Base-by-base conservation (phyloP, 768 basidiomycete genomes). In the Auricularia cornea region DNA sequence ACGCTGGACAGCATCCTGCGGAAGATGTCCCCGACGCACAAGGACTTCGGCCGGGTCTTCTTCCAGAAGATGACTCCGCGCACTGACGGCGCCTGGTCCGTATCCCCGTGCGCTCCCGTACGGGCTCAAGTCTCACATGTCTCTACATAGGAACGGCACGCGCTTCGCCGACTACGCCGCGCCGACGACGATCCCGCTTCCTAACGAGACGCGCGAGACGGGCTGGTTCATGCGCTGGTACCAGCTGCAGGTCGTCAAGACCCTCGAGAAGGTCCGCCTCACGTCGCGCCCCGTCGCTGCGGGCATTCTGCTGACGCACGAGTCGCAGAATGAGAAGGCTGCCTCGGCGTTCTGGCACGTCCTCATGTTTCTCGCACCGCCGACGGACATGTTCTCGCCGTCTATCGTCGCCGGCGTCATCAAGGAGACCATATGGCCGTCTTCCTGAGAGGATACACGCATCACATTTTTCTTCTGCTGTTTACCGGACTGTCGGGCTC, bases 361-460 rank as follows among this genome's bases (percentile, higher is more conserved):
- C 10, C 10, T 35, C 20, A 57, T 62, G 35, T 64, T 68, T 2
- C 30, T 71, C 23, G 61, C 60, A 1, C 69, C 68, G 0, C 63
- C 65, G 12, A 66, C 66, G 35, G 68, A 69, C 41, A 62, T 65
- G 33, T 59, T 71, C 59, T 51, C 68, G 57, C 70, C 70, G 3
- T 51, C 64, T 59, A 59, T 71, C 44, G 64, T 67, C 28, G 28
- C 60, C 40, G 67, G 68, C 30, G 56, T 71, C 41, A 57, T 69
- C 12, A 66, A 62, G 68, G 12, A 48, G 44, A 20, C 44, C 18
- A 10, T 48, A 10, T 48, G 38, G 38, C 38, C 38, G 18, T 40
- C 38, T n/a, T n/a, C n/a, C n/a, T n/a, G n/a, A n/a, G n/a, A n/a
- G n/a, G n/a, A n/a, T n/a, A n/a, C n/a, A n/a, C n/a, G n/a, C n/a